These are phyloP conservation scores for Aspergillus biplanus DNA, from an alignment of 495 filamentous ascomycete species.

Conservation along the genomic window DNA sequence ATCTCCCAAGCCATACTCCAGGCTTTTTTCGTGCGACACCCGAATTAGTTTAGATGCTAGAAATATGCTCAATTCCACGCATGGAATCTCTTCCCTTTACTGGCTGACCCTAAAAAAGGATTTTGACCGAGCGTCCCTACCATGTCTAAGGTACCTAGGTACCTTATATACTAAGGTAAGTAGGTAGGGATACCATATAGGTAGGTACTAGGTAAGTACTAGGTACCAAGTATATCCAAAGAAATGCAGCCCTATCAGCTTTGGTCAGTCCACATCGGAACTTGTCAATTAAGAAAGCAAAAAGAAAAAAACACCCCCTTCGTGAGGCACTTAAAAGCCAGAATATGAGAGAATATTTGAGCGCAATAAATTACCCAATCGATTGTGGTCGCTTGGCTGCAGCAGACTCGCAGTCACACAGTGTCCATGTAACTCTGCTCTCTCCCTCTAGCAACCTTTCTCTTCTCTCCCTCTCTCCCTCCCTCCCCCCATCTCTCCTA, in stretches of 20 bases:
- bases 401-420: not conserved
- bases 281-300: too few relatives aligned
- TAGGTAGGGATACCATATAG: too few relatives aligned
- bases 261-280: too few relatives aligned
- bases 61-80: slow-evolving; percentile 43
- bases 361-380: not conserved
- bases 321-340: too few relatives aligned
- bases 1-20: too few relatives aligned
- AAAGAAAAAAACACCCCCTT: too few relatives aligned
- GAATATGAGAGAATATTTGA: not conserved
- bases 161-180: too few relatives aligned
- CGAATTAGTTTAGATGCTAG: not conserved
- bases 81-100: slow-evolving; percentile 9
- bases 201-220: too few relatives aligned
- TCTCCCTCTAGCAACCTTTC: not conserved
- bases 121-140: too few relatives aligned
- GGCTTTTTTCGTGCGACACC: not conserved
- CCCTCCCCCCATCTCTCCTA: not conserved
- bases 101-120: slow-evolving; percentile 5
- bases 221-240: too few relatives aligned
- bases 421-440: not conserved
- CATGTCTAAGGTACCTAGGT: too few relatives aligned
- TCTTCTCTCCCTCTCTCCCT: not conserved
- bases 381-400: not conserved
- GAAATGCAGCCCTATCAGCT: not conserved